phyloP scores from a whole-genome alignment of 139 green algal species.

The Mesostigma viride region DNA sequence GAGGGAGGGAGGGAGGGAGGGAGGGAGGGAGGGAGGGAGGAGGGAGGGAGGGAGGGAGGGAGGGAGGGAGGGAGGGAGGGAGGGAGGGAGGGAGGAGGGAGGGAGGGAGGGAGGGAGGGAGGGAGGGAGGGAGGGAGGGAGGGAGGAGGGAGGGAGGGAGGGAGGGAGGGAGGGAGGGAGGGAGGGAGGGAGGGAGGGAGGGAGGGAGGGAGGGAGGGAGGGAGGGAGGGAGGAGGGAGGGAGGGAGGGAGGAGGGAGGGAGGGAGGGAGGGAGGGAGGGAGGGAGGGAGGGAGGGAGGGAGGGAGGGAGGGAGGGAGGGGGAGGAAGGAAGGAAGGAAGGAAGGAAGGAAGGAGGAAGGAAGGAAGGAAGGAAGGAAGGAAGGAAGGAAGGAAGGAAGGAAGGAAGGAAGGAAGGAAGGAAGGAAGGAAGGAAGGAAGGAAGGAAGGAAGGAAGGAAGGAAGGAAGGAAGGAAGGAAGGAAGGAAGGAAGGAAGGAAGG shows the following conservation, averaged over 20 bases:
- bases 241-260: background rate
- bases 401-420: slow-evolving; percentile 3
- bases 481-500: background rate
- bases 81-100: background rate
- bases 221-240: background rate
- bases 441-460: background rate
- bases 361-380: background rate
- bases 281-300: background rate
- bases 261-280: background rate
- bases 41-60: background rate
- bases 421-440: background rate
- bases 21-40: background rate
- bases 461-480: background rate
- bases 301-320: background rate
- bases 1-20: background rate
- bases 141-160: background rate
- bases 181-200: background rate
- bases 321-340: background rate
- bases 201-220: background rate
- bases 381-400: background rate
- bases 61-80: background rate
- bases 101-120: slow-evolving; percentile 2
- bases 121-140: background rate
- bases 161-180: background rate
- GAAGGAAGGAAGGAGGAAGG: background rate